Evolutionary conservation across 148 eudicot species (phyloP).

Genomic region (Polygonum aviculare): DNA sequence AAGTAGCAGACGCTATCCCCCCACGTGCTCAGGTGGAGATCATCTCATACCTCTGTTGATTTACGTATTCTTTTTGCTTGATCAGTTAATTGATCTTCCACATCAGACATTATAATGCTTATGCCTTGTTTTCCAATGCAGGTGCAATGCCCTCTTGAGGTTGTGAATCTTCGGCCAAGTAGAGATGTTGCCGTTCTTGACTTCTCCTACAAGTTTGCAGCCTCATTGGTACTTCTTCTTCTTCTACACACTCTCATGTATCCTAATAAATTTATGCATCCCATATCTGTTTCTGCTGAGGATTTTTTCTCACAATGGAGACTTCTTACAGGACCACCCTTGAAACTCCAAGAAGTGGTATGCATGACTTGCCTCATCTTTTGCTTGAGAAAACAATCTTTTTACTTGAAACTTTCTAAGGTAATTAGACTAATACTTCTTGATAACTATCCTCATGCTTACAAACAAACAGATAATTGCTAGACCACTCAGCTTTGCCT

Average conservation of each 20-base stretch:
- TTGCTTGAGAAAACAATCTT: neutral
- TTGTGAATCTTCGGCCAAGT: constrained; percentile 73
- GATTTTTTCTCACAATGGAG: constrained; percentile 96
- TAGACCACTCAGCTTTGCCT: neutral
- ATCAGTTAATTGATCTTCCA: neutral
- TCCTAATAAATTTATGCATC: constrained; percentile 58
- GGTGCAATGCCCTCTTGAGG: constrained; percentile 97
- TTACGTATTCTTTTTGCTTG: neutral
- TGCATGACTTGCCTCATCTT: constrained; percentile 4
- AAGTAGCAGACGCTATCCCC: constrained; percentile 89
- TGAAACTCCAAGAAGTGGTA: constrained; percentile 98
- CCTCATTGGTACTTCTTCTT: constrained; percentile 44
- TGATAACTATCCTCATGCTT: neutral
- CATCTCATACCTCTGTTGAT: neutral
- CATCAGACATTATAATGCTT: neutral
- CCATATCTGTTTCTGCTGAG: constrained; percentile 68
- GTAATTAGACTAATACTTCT: neutral
- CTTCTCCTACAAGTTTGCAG: constrained; percentile 74
- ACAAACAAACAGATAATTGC: neutral
- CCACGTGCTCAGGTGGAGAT: constrained; percentile 85
- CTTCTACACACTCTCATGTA: neutral
- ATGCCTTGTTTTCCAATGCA: constrained; percentile 10
- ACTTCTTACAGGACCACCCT: constrained; percentile 93
- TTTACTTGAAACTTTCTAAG: neutral
- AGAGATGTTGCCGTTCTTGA: constrained; percentile 90